Evolutionary conservation across 2,329 filamentous ascomycete genomes (phyloP).

Genomic region (Aurifilum marmelostoma): DNA sequence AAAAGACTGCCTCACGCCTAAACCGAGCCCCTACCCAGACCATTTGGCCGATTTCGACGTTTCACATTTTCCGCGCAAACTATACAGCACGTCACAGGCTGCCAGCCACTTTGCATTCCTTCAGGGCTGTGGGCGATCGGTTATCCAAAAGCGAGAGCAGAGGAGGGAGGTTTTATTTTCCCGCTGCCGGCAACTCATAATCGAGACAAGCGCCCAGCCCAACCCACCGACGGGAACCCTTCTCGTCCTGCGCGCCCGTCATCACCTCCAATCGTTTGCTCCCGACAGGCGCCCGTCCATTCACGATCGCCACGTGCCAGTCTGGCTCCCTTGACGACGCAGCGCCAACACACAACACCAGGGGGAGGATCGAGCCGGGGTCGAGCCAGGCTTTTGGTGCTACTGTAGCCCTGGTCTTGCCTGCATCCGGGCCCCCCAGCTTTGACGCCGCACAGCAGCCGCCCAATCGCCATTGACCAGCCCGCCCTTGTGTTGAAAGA

Average conservation of each 20-base stretch:
- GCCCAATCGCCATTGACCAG: conserved; percentile 60
- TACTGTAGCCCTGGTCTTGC: neutral
- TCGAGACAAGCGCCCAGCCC: conserved; percentile 10
- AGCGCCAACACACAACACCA: neutral
- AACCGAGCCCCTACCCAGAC: conserved; percentile 12
- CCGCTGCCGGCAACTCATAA: neutral
- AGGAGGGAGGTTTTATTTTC: too few species aligned
- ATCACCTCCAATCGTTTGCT: neutral
- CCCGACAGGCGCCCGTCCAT: conserved; percentile 16
- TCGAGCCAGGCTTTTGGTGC: conserved; percentile 1
- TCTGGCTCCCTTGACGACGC: neutral
- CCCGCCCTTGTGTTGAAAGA: conserved; percentile 11
- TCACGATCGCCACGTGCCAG: conserved; percentile 20
- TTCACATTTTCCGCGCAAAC: conserved; percentile 19
- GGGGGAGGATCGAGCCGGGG: neutral
- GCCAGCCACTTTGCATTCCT: conserved; percentile 8
- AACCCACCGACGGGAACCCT: neutral
- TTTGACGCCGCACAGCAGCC: conserved; percentile 29
- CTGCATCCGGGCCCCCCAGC: conserved; percentile 2
- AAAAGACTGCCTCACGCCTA: conserved; percentile 4
- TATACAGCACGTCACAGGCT: conserved; percentile 15
- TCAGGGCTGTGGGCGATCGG: neutral
- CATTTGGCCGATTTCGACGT: conserved; percentile 24
- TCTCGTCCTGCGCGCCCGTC: neutral
- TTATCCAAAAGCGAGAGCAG: neutral